These are phyloP conservation scores for Cladophialophora carrionii DNA, from an alignment of 2,329 filamentous ascomycete species.

Conservation along the genomic window DNA sequence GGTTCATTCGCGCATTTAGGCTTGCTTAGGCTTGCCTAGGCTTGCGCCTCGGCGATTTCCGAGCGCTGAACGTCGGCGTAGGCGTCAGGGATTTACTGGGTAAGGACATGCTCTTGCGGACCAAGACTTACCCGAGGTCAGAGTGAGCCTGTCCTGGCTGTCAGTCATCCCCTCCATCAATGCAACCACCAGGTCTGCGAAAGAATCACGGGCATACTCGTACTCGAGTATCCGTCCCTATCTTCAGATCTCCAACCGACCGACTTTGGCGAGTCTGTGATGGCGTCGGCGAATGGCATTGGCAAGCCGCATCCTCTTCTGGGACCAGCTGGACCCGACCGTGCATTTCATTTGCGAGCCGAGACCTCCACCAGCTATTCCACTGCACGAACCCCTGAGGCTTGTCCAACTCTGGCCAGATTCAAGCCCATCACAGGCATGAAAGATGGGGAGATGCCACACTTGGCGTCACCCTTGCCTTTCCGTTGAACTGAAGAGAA, in stretches of 20 bases:
- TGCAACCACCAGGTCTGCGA: neutral
- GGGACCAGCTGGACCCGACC: neutral
- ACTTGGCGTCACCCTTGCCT: conserved; percentile 3
- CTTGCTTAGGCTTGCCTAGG: too few relatives aligned
- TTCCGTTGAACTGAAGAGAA: neutral
- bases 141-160: neutral
- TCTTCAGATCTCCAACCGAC: neutral
- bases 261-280: neutral
- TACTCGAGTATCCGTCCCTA: too few relatives aligned
- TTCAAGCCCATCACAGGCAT: neutral
- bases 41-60: neutral
- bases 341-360: neutral
- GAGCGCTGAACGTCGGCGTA: neutral
- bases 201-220: neutral
- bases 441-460: neutral
- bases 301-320: neutral
- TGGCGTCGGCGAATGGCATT: neutral
- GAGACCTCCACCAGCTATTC: conserved; percentile 4
- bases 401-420: neutral
- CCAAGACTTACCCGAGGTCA: neutral
- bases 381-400: conserved; percentile 2
- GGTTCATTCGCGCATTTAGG: neutral
- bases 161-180: neutral
- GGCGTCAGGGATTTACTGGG: neutral
- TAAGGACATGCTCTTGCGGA: neutral